Evolutionary conservation across 306 rosid species (phyloP).

Genomic region (Castanea crenata): DNA sequence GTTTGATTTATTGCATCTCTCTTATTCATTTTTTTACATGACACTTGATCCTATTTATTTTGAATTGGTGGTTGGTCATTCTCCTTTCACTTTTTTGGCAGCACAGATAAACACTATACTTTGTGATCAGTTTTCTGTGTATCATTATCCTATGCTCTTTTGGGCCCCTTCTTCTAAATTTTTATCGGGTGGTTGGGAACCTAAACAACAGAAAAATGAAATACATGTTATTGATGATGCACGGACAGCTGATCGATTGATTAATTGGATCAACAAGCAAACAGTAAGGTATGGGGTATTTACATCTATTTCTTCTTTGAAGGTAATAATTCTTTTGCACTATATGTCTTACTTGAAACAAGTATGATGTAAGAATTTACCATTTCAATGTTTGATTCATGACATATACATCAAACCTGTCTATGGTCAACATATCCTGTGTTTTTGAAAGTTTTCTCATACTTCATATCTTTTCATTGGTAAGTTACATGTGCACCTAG

Average conservation of each 20-base stretch:
- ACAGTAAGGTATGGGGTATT: constrained; percentile 64
- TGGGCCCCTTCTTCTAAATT: constrained; percentile 89
- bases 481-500: too few species aligned
- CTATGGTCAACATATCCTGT: not conserved
- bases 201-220: constrained; percentile 69
- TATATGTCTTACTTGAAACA: constrained; percentile 13
- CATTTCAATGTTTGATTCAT: not conserved
- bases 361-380: constrained; percentile 11
- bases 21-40: not conserved
- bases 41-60: not conserved
- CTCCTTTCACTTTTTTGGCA: constrained; percentile 61
- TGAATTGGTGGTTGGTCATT: constrained; percentile 38
- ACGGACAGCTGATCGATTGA: constrained; percentile 73
- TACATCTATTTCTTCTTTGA: constrained; percentile 21
- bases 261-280: constrained; percentile 85
- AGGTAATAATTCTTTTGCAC: not conserved
- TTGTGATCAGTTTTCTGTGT: constrained; percentile 84
- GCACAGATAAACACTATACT: constrained; percentile 94
- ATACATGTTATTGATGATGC: constrained; percentile 55
- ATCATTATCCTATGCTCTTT: constrained; percentile 91
- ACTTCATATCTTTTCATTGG: not conserved
- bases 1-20: not conserved
- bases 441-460: not conserved
- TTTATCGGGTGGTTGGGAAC: constrained; percentile 72
- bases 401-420: not conserved